phyloP scores from a whole-genome alignment of 768 basidiomycete genomes.

The Filobasidium wieringae region DNA sequence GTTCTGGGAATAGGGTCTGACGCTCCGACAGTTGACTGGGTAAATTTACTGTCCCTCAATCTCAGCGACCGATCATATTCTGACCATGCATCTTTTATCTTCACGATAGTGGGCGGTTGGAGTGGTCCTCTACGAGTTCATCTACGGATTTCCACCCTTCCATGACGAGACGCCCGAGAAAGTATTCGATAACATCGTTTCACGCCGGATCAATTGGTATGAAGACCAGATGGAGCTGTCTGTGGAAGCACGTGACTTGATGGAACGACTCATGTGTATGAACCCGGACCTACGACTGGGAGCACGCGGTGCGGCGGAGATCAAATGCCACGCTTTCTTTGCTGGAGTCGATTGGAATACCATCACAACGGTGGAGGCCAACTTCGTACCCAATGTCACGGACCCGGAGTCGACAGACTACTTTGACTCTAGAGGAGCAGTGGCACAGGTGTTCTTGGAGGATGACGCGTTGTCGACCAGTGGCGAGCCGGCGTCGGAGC shows the following conservation, averaged over 20 bases:
- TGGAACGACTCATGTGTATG: constrained; percentile 68
- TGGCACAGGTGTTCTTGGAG: constrained; percentile 80
- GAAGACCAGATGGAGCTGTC: constrained; percentile 69
- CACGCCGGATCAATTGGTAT: constrained; percentile 88
- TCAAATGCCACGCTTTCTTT: constrained; percentile 85
- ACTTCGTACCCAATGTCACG: constrained; percentile 86
- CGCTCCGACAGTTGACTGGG: constrained; percentile 94
- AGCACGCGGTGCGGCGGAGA: constrained; percentile 74
- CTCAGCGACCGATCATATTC: not conserved
- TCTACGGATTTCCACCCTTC: constrained; percentile 94
- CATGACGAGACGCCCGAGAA: constrained; percentile 93
- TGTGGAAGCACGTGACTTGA: constrained; percentile 76
- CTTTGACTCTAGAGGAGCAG: constrained; percentile 91
- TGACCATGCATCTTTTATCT: not conserved
- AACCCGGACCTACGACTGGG: constrained; percentile 74
- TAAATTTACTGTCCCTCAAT: constrained; percentile 41
- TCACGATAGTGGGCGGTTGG: constrained; percentile 82
- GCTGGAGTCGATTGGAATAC: constrained; percentile 84
- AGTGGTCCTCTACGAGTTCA: constrained; percentile 94
- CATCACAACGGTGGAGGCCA: constrained; percentile 74
- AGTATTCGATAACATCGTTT: constrained; percentile 96
- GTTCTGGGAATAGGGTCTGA: constrained; percentile 87
- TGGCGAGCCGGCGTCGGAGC: not conserved
- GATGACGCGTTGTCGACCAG: constrained; percentile 50
- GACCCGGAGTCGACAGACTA: constrained; percentile 99